Base-by-base conservation (phyloP, 1,284 basidiomycete genomes). In the Sphaerobolus stellatus region DNA sequence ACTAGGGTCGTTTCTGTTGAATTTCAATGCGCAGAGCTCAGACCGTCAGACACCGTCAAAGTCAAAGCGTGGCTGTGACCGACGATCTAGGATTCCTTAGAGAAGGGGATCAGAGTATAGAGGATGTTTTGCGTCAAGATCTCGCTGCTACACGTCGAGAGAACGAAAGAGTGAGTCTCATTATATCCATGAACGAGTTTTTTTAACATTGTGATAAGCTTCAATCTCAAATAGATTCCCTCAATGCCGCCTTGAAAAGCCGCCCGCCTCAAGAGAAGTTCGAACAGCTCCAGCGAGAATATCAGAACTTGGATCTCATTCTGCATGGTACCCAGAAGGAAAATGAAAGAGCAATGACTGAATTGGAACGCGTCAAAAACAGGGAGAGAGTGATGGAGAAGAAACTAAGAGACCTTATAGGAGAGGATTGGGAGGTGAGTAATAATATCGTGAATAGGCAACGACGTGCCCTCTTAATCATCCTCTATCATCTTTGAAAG, bases 321-420 rank as follows among this genome's bases (percentile, higher is more conserved):
- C 68, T 90, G 0, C 80, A 86, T 57, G 88, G 88, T 0, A 89
- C 86, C 0, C 87, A 89, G 59, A 71, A 86, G 50, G 88, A 90
- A 70, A 90, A 90, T 58, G 87, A 89, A 61, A 74, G 85, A 43
- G 86, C 82, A 58, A 90, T 90, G 87, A 74, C 79, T 0, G 86
- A 89, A 56, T 72, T 89, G 2, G 86, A 89, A 57, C 75, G 82
- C 58, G 73, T 71, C n/a, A 83, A 78, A 62, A 74, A 74, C 25
- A 74, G 86, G 48, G 86, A 89, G 71, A 86, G 86, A 67, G 75
- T 81, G 71, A 77, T 90, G 24, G 88, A 90, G 64, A 76, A 81
- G 41, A 84, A 86, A 51, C 66, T 90, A n/a, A 71, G 79, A 8
- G 83, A 78, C 58, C 68, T 89, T 22, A 83, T 80, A 1, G 88